Conservation (phyloP, 352 stramenopile species). For the Globisporangium apiculatum region DNA sequence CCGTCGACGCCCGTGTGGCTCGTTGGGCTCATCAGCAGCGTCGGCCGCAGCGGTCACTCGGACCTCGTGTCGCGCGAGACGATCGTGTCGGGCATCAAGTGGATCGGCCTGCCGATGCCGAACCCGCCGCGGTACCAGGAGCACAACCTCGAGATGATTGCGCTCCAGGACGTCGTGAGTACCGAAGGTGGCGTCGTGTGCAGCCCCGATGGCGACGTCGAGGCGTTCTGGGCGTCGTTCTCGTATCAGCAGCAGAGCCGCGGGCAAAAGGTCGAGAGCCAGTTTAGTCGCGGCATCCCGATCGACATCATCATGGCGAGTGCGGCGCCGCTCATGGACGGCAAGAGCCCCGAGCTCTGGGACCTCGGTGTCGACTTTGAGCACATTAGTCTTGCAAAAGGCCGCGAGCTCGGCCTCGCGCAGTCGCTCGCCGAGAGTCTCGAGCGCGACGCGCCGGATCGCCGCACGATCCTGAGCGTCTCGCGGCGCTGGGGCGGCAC, state of each 20-base stretch:
- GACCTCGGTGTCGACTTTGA: conserved; percentile 84
- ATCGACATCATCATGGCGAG: conserved; percentile 89
- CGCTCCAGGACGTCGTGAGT: conserved; percentile 73
- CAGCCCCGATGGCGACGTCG: conserved; percentile 54
- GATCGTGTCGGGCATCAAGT: conserved; percentile 83
- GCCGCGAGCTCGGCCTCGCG: conserved; percentile 78
- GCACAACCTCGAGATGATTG: conserved; percentile 85
- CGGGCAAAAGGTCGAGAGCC: conserved; percentile 73
- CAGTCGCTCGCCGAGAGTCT: conserved; percentile 72
- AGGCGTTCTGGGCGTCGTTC: conserved; percentile 86
- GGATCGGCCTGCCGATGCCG: conserved; percentile 73
- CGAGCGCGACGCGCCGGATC: conserved; percentile 59
- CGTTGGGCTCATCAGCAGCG: conserved; percentile 76
- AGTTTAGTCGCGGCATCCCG: conserved; percentile 82
- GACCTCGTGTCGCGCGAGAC: conserved; percentile 82
- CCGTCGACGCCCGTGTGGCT: conserved; percentile 82
- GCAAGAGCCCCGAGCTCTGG: conserved; percentile 63
- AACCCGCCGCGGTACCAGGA: conserved; percentile 83
- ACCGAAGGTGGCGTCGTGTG: conserved; percentile 81
- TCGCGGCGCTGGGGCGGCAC: conserved; percentile 70
- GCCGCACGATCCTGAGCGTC: conserved; percentile 76
- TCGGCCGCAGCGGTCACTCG: conserved; percentile 70
- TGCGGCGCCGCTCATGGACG: conserved; percentile 59
- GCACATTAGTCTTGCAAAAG: conserved; percentile 85
- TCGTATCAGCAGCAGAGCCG: conserved; percentile 76